phyloP scores from a whole-genome alignment of 2,329 filamentous ascomycete species.

The Talaromyces verruculosus region DNA sequence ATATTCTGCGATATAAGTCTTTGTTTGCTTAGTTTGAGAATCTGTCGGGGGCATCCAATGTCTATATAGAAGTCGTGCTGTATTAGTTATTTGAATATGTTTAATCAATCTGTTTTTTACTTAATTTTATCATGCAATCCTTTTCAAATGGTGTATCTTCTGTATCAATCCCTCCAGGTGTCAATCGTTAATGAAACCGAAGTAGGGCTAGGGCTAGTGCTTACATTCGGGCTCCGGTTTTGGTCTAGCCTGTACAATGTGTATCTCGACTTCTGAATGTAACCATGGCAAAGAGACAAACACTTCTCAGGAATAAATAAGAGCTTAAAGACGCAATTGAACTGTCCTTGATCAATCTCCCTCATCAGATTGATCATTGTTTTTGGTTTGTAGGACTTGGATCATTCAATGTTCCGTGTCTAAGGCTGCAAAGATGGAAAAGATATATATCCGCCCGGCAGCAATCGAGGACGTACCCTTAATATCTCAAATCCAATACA shows the following conservation, averaged over 20 bases:
- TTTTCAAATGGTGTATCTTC: too few relatives aligned
- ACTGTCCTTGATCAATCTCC: neutral
- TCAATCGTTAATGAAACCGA: too few relatives aligned
- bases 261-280: neutral
- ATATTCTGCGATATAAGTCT: neutral
- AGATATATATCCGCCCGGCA: slow-evolving; percentile 5
- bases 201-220: neutral
- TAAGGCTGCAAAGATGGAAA: neutral
- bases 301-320: neutral
- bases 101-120: neutral
- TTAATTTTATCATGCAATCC: neutral
- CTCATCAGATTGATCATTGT: neutral
- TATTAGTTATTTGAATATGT: neutral
- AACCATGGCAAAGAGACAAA: too few relatives aligned
- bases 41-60: neutral
- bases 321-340: neutral
- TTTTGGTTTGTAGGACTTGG: neutral
- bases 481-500: slow-evolving; percentile 2
- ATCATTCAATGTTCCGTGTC: too few relatives aligned
- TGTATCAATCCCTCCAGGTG: too few relatives aligned
- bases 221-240: neutral
- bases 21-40: neutral
- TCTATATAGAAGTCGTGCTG: neutral
- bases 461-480: neutral
- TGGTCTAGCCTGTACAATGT: neutral